These are phyloP conservation scores for Verbascum thapsus DNA, from an alignment of 257 asterid genomes.

Conservation along the genomic window DNA sequence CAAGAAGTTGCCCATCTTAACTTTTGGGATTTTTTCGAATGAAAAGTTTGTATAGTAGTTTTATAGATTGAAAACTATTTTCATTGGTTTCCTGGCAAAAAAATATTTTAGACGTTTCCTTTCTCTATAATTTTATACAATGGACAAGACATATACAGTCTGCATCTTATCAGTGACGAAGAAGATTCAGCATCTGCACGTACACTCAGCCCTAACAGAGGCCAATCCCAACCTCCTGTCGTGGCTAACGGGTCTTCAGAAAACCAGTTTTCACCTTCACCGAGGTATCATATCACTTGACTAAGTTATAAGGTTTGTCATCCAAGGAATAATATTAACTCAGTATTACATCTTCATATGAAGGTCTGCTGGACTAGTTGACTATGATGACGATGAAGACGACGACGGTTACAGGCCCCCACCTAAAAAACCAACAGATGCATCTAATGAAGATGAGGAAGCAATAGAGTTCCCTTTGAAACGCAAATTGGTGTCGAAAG, in stretches of 20 bases:
- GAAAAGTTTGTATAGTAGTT: too few species aligned
- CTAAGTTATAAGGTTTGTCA: not conserved
- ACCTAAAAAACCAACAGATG: constrained; percentile 44
- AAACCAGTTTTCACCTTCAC: constrained; percentile 44
- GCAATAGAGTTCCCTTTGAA: constrained; percentile 64
- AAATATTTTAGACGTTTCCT: too few species aligned
- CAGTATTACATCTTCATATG: constrained; percentile 24
- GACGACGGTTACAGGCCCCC: constrained; percentile 97
- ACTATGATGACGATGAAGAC: constrained; percentile 95
- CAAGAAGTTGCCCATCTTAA: too few species aligned
- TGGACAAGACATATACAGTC: not conserved
- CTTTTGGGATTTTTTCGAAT: too few species aligned
- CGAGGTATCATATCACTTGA: constrained; percentile 50
- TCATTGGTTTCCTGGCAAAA: too few species aligned
- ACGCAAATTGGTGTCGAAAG: constrained; percentile 67
- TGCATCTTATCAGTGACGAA: constrained; percentile 63
- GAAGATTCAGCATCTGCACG: constrained; percentile 91
- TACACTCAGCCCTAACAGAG: constrained; percentile 43
- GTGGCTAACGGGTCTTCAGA: constrained; percentile 65
- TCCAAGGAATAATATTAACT: constrained; percentile 16
- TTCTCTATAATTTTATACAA: not conserved
- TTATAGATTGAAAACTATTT: too few species aligned
- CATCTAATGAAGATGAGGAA: constrained; percentile 61
- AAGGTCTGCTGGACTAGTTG: constrained; percentile 94
- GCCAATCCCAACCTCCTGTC: constrained; percentile 49